Evolutionary conservation across 2,329 filamentous ascomycete genomes (phyloP).

Genomic region (Pyrenophora teres): DNA sequence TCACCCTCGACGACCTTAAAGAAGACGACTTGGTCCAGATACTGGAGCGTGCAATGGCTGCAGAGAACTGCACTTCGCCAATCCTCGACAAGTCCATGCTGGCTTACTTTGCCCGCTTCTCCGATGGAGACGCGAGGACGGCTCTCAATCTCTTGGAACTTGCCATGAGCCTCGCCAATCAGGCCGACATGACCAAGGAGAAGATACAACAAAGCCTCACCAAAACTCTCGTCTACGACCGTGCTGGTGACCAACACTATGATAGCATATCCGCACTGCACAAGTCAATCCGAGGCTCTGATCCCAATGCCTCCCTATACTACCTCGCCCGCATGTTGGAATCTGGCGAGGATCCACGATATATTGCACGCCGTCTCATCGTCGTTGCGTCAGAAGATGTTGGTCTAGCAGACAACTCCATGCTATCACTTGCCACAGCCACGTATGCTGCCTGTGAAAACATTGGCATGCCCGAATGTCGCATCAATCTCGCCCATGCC

Average conservation of each 20-base stretch:
- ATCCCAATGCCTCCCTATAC: slow-evolving; percentile 87
- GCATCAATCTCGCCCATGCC: slow-evolving; percentile 88
- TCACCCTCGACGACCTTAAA: slow-evolving; percentile 77
- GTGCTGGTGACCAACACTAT: slow-evolving; percentile 94
- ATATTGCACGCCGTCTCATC: slow-evolving; percentile 88
- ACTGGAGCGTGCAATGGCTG: slow-evolving; percentile 71
- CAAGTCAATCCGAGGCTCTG: slow-evolving; percentile 87
- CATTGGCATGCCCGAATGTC: slow-evolving; percentile 91
- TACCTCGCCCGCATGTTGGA: slow-evolving; percentile 96
- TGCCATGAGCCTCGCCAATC: slow-evolving; percentile 74
- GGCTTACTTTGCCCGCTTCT: slow-evolving; percentile 79
- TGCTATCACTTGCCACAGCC: slow-evolving; percentile 83
- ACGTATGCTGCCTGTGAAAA: slow-evolving; percentile 88
- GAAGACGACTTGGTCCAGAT: slow-evolving; percentile 75
- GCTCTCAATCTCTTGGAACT: slow-evolving; percentile 91
- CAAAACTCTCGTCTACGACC: slow-evolving; percentile 92
- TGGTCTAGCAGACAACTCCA: slow-evolving; percentile 82
- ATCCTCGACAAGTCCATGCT: slow-evolving; percentile 80
- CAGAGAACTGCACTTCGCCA: slow-evolving; percentile 59
- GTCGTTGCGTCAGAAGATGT: slow-evolving; percentile 95
- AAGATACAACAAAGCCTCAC: slow-evolving; percentile 83
- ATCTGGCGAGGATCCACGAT: slow-evolving; percentile 90
- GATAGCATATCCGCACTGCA: slow-evolving; percentile 97
- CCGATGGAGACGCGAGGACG: slow-evolving; percentile 90
- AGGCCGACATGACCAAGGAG: slow-evolving; percentile 69